A percentile compares a stretch with the other conserved stretches of the same genome.
These are phyloP conservation scores for Psilocybe azurescens DNA, from an alignment of 768 basidiomycete genomes.

Conservation along the genomic window DNA sequence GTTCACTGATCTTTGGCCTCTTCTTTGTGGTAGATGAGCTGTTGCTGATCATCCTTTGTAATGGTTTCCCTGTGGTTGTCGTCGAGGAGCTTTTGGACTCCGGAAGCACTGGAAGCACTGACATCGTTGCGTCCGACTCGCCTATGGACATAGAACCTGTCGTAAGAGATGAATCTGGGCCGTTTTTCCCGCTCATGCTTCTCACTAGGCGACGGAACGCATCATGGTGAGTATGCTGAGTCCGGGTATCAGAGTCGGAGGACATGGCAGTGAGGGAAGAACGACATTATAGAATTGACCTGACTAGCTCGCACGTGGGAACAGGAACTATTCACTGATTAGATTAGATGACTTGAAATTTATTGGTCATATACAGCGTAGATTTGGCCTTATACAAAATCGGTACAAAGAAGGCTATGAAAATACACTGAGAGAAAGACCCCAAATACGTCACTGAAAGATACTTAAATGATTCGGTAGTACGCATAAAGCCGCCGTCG, in stretches of 20 bases:
- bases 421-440: too few relatives aligned
- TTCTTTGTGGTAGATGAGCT: conserved; percentile 11
- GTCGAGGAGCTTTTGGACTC: background rate
- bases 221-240: conserved; percentile 8
- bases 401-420: too few relatives aligned
- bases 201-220: conserved; percentile 16
- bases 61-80: conserved; percentile 3
- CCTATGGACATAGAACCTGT: background rate
- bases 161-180: background rate
- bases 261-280: conserved; percentile 15
- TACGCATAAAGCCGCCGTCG: too few relatives aligned
- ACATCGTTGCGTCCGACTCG: background rate
- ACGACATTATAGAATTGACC: background rate
- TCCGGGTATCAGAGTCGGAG: conserved; percentile 10
- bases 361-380: too few relatives aligned
- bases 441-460: too few relatives aligned
- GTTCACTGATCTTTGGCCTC: conserved; percentile 18
- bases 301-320: conserved; percentile 4
- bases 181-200: conserved; percentile 17
- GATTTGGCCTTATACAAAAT: too few relatives aligned
- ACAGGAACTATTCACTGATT: conserved; percentile 3
- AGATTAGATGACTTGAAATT: background rate
- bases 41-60: conserved; percentile 6
- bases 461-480: too few relatives aligned
- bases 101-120: background rate